Evolutionary conservation across 208 protist species (phyloP).

Genomic region (Crithidia acanthocephali): DNA sequence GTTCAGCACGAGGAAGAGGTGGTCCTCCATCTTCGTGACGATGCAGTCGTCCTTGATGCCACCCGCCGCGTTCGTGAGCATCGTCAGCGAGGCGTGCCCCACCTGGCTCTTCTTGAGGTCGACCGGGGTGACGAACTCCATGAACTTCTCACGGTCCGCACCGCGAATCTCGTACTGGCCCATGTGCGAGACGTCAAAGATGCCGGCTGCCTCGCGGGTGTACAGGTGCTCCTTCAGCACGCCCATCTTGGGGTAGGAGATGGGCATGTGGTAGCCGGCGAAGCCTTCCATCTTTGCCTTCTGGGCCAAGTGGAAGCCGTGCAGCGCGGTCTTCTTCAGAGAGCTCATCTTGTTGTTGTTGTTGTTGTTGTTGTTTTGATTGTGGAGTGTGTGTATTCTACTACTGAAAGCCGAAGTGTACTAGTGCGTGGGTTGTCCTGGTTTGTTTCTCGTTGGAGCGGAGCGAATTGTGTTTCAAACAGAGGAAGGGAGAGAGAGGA

Average conservation of each 20-base stretch:
- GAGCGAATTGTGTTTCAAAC: neutral
- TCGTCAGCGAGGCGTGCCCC: constrained; percentile 72
- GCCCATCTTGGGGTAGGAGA: constrained; percentile 88
- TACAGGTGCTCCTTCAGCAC: constrained; percentile 93
- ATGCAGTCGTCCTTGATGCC: constrained; percentile 97
- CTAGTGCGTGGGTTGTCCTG: too few species aligned
- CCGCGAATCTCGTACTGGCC: constrained; percentile 93
- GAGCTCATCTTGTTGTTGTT: constrained; percentile 38
- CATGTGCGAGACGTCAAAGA: constrained; percentile 99
- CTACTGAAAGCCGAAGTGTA: too few species aligned
- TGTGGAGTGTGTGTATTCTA: neutral
- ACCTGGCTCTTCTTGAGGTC: constrained; percentile 66
- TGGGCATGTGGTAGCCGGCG: constrained; percentile 97
- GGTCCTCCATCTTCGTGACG: constrained; percentile 88
- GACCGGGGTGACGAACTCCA: constrained; percentile 91
- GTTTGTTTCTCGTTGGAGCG: too few species aligned
- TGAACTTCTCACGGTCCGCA: constrained; percentile 91
- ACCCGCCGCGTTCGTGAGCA: constrained; percentile 94
- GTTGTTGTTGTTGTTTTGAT: neutral
- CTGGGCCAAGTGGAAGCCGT: constrained; percentile 78
- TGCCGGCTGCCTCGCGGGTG: constrained; percentile 75
- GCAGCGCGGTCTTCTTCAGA: constrained; percentile 78
- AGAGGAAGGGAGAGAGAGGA: too few species aligned
- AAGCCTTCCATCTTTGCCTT: constrained; percentile 96
- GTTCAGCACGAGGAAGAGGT: constrained; percentile 96